phyloP scores from a whole-genome alignment of 352 stramenopile genomes.

The Phytophthora constricta region DNA sequence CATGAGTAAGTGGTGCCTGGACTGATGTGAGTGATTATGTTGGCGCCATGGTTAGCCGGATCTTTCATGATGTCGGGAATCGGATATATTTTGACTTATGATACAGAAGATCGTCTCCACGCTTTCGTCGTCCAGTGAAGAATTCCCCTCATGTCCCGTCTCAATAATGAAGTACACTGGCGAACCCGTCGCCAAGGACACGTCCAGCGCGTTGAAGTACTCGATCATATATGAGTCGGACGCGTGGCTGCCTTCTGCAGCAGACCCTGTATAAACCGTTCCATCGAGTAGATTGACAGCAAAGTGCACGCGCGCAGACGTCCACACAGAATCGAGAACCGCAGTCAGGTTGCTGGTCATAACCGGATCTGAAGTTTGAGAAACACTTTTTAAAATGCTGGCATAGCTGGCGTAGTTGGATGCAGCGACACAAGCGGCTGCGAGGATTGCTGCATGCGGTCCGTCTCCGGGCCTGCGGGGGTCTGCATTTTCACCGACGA shows the following conservation, averaged over 20 bases:
- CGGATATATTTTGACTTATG: slow-evolving; percentile 67
- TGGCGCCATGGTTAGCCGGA: slow-evolving; percentile 54
- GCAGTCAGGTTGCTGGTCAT: slow-evolving; percentile 30
- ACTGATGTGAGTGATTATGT: slow-evolving; percentile 56
- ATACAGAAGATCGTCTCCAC: slow-evolving; percentile 60
- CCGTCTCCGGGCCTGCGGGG: slow-evolving; percentile 19
- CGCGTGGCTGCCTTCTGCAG: slow-evolving; percentile 68
- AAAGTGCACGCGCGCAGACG: slow-evolving; percentile 59
- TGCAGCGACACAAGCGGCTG: slow-evolving; percentile 35
- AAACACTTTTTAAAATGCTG: slow-evolving; percentile 18
- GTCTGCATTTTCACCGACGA: no score
- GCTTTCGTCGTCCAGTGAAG: slow-evolving; percentile 49
- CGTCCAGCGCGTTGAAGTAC: slow-evolving; percentile 67
- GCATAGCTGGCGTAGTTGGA: slow-evolving; percentile 35
- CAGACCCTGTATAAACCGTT: slow-evolving; percentile 59
- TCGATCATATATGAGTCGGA: slow-evolving; percentile 73
- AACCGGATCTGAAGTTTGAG: slow-evolving; percentile 12
- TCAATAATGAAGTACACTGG: slow-evolving; percentile 76
- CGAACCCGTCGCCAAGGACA: slow-evolving; percentile 60
- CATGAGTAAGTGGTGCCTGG: slow-evolving; percentile 67
- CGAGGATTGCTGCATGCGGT: slow-evolving; percentile 19
- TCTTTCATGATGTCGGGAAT: slow-evolving; percentile 68
- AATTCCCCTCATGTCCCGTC: slow-evolving; percentile 58
- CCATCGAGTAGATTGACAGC: slow-evolving; percentile 59
- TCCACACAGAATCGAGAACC: slow-evolving; percentile 54